These are phyloP conservation scores for Isatis lusitanica DNA, from an alignment of 441 rosid genomes.

Conservation along the genomic window DNA sequence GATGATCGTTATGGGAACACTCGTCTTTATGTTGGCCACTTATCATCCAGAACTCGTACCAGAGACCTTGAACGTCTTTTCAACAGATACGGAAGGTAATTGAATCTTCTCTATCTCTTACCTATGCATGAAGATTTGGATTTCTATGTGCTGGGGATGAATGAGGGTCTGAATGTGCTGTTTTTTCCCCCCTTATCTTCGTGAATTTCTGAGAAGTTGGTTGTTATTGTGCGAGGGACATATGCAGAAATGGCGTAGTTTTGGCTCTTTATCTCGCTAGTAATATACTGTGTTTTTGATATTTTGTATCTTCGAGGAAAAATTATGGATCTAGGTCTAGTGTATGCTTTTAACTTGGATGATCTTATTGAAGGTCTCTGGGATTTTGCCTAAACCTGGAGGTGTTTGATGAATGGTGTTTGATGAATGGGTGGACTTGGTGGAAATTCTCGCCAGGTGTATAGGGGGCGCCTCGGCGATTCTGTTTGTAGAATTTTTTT, in stretches of 20 bases:
- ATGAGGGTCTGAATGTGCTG: neutral
- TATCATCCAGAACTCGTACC: slow-evolving; percentile 65
- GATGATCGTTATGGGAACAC: slow-evolving; percentile 50
- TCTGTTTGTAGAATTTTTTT: slow-evolving; percentile 55
- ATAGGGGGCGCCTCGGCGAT: slow-evolving; percentile 56
- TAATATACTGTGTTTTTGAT: slow-evolving; percentile 23
- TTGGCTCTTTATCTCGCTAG: slow-evolving; percentile 11
- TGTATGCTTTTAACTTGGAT: slow-evolving; percentile 54
- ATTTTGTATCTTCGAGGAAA: slow-evolving; percentile 36
- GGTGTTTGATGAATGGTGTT: slow-evolving; percentile 66
- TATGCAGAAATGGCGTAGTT: neutral
- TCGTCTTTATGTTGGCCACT: slow-evolving; percentile 68
- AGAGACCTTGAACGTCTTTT: slow-evolving; percentile 83
- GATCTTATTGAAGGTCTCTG: slow-evolving; percentile 75
- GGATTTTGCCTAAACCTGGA: slow-evolving; percentile 72
- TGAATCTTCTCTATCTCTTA: neutral
- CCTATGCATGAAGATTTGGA: neutral
- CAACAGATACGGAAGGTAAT: slow-evolving; percentile 77
- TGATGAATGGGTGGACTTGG: slow-evolving; percentile 65
- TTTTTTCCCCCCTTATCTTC: neutral
- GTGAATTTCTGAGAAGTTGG: neutral
- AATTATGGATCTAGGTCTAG: slow-evolving; percentile 46
- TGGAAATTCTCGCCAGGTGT: slow-evolving; percentile 63
- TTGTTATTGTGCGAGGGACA: neutral
- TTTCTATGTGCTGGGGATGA: neutral